These are phyloP conservation scores for Oidium heveae DNA, from an alignment of 2,329 filamentous ascomycete species.

Conservation along the genomic window DNA sequence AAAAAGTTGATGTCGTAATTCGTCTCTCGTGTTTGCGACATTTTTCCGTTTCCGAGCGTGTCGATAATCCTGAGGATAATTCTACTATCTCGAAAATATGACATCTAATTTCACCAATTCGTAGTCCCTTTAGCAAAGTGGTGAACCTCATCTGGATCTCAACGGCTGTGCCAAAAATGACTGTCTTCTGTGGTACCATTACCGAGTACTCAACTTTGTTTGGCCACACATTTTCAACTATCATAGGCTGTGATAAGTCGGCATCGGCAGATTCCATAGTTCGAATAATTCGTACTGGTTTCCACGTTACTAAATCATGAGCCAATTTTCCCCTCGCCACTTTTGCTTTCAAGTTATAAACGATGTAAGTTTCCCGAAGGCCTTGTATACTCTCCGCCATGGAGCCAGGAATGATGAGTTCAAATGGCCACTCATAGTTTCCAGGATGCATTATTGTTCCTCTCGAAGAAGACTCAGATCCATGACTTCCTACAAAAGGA, in stretches of 20 bases:
- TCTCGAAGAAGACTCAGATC: conserved; percentile 21
- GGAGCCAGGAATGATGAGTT: conserved; percentile 43
- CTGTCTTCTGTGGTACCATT: conserved; percentile 74
- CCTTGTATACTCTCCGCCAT: conserved; percentile 79
- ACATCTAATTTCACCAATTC: conserved; percentile 59
- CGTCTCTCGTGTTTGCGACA: conserved; percentile 39
- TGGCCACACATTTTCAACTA: conserved; percentile 90
- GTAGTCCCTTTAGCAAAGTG: conserved; percentile 68
- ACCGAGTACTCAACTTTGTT: conserved; percentile 96
- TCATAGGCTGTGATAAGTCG: conserved; percentile 69
- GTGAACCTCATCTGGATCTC: conserved; percentile 68
- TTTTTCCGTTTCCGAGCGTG: conserved; percentile 20
- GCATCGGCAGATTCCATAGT: conserved; percentile 52
- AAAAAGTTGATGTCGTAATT: conserved; percentile 32
- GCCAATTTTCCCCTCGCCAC: conserved; percentile 68
- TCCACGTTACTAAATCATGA: conserved; percentile 62
- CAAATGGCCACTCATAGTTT: conserved; percentile 69
- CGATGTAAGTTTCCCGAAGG: conserved; percentile 59
- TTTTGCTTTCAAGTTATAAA: conserved; percentile 77
- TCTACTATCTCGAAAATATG: conserved; percentile 60
- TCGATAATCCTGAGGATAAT: conserved; percentile 25
- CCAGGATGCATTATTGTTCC: conserved; percentile 38
- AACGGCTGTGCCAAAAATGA: conserved; percentile 75
- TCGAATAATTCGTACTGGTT: conserved; percentile 52
- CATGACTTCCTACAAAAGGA: conserved; percentile 31